A percentile compares a stretch with the other conserved stretches of the same genome.
These are phyloP conservation scores for Chloranthus sessilifolius DNA, from an alignment of 164 flowering plant species.

Conservation along the genomic window DNA sequence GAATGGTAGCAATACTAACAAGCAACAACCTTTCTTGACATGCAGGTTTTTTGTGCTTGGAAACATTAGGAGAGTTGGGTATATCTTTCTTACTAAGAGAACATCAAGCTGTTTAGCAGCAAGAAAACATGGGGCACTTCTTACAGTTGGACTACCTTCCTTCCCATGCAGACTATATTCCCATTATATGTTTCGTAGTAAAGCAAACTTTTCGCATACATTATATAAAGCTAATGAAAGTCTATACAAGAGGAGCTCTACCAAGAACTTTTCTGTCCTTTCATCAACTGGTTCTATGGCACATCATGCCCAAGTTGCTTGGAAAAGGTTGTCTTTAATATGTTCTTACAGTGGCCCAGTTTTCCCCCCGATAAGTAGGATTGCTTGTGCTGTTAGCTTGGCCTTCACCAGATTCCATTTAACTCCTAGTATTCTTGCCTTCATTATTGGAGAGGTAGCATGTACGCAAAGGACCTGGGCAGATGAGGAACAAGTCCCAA, in stretches of 20 bases:
- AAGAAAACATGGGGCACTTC: conserved; percentile 11
- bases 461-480: conserved; percentile 32
- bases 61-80: conserved; percentile 25
- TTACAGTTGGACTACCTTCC: conserved; percentile 19
- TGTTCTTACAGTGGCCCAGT: conserved; percentile 26
- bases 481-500: conserved; percentile 30
- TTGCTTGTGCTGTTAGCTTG: conserved; percentile 62
- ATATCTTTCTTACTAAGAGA: conserved; percentile 15
- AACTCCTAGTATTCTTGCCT: conserved; percentile 53
- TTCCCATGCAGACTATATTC: conserved; percentile 21
- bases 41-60: conserved; percentile 37
- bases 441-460: conserved; percentile 47
- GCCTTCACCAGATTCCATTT: conserved; percentile 55
- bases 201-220: conserved; percentile 18
- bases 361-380: conserved; percentile 37
- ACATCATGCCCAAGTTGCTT: conserved; percentile 42
- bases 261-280: conserved; percentile 13
- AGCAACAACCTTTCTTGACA: no score
- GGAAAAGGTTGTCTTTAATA: conserved; percentile 46
- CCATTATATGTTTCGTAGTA: conserved; percentile 15
- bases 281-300: conserved; percentile 27
- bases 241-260: conserved; percentile 11
- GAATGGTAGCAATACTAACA: no score
- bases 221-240: conserved; percentile 16
- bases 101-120: conserved; percentile 11